Evolutionary conservation across 2,329 filamentous ascomycete genomes (phyloP), one percentile per base, ranked within the genome.

Genomic region (Huntiella savannae): DNA sequence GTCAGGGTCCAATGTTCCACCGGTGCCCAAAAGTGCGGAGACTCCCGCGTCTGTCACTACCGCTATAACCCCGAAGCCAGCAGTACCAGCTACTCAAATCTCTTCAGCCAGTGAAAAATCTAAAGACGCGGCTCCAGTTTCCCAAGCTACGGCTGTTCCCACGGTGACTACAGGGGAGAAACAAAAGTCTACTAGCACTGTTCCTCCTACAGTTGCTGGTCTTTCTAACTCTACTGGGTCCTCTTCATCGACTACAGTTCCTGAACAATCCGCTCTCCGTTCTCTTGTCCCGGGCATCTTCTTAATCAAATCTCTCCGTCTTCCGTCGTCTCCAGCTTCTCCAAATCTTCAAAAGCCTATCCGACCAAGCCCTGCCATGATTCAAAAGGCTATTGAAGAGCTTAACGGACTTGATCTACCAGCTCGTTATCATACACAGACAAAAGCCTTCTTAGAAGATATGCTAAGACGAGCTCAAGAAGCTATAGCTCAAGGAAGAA

Each of bases 361-460:
- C 8, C 36, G 39, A 11, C 48, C 48, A 11, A 39, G 43, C 10
- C 39, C 34, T 4, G 39, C 34, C 28, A 43, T 46, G 43, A 46
- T 49, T 12, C 43, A 44, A 6, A 19, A 16, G n/a, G 48, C 48
- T 3, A 43, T 49, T n/a, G 48, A 42, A 10, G 32, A 39, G 15
- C 33, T 49, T 13, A 32, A 34, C 4, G 15, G 34, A 11, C 35
- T 49, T 3, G 16, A 17, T 8, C 15, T 49, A 10, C 35, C 43
- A 4, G 48, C 34, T 5, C 17, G 43, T 3, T 40, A 38, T 11
- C 40, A 43, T 28, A 17, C 34, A 7, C 33, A 40, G 15, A 41
- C 34, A n/a, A 35, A 33, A 15, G 8, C 22, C 22, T 46, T 49
- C 33, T 17, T 49, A 5, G 48, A 49, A 33, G 38, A 49, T 38